Percentiles rank a stretch among this genome's conserved stretches.
These are phyloP conservation scores for Achaetomiella virescens DNA, from an alignment of 495 filamentous ascomycete species.

Conservation along the genomic window DNA sequence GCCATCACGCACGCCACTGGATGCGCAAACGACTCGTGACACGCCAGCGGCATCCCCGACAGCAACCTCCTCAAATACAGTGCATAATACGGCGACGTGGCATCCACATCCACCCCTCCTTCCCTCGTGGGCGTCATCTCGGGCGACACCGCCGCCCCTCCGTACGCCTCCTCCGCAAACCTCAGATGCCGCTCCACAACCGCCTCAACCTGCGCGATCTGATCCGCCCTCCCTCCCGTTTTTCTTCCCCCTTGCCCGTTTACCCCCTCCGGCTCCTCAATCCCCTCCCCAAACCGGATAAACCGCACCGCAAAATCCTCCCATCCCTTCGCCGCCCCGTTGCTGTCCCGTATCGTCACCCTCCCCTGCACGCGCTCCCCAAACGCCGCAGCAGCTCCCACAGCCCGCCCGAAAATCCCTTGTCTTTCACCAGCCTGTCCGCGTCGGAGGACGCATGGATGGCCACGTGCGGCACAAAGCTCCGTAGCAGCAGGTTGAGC, in stretches of 20 bases:
- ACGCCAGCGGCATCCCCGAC: slow-evolving; percentile 65
- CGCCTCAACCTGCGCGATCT: slow-evolving; percentile 39
- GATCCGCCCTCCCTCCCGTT: background rate
- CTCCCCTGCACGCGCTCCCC: slow-evolving; percentile 86
- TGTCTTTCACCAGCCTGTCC: slow-evolving; percentile 70
- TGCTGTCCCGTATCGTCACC: slow-evolving; percentile 83
- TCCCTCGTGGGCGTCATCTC: slow-evolving; percentile 32
- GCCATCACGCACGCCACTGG: slow-evolving; percentile 95
- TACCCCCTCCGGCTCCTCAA: slow-evolving; percentile 42
- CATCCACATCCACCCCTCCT: slow-evolving; percentile 33
- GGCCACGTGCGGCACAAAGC: slow-evolving; percentile 82
- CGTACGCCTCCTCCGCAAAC: slow-evolving; percentile 45
- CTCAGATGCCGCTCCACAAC: slow-evolving; percentile 48
- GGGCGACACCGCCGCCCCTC: slow-evolving; percentile 24
- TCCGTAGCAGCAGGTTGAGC: slow-evolving; percentile 66
- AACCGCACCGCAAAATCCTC: slow-evolving; percentile 91
- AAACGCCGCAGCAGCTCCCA: slow-evolving; percentile 79
- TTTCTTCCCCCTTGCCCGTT: slow-evolving; percentile 16
- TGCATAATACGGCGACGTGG: slow-evolving; percentile 62
- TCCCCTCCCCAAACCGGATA: slow-evolving; percentile 56
- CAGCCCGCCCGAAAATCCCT: slow-evolving; percentile 73
- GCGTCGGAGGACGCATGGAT: slow-evolving; percentile 79
- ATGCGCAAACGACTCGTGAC: slow-evolving; percentile 90
- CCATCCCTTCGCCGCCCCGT: slow-evolving; percentile 71
- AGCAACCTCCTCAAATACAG: slow-evolving; percentile 77